phyloP scores from a whole-genome alignment of 2,329 filamentous ascomycete species.

The Plectosphaerella plurivora region DNA sequence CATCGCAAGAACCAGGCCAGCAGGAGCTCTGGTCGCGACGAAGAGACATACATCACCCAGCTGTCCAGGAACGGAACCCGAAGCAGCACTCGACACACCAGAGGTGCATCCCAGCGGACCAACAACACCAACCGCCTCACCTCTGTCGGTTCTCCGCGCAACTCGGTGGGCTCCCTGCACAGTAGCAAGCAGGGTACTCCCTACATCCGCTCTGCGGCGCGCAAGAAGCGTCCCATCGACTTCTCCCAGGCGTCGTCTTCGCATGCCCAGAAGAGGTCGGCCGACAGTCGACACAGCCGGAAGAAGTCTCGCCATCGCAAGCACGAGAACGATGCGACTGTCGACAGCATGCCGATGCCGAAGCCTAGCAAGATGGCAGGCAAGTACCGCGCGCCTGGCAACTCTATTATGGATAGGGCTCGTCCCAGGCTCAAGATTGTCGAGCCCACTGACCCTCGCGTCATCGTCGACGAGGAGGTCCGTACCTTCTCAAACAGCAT shows the following conservation, averaged over 20 bases:
- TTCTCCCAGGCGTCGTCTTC: slow-evolving; percentile 32
- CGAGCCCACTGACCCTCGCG: slow-evolving; percentile 8
- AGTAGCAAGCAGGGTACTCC: slow-evolving; percentile 39
- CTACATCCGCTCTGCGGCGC: slow-evolving; percentile 34
- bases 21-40: slow-evolving; percentile 15
- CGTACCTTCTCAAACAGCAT: slow-evolving; percentile 80
- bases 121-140: slow-evolving; percentile 21
- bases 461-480: slow-evolving; percentile 65
- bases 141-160: slow-evolving; percentile 20
- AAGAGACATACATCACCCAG: slow-evolving; percentile 17
- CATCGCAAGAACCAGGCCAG: slow-evolving; percentile 46
- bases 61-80: slow-evolving; percentile 27
- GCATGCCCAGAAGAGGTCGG: slow-evolving; percentile 34
- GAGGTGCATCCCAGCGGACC: slow-evolving; percentile 26
- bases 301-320: slow-evolving; percentile 14
- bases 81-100: slow-evolving; percentile 19
- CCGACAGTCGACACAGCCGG: slow-evolving; percentile 7
- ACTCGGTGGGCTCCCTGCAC: slow-evolving; percentile 45
- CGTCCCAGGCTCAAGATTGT: slow-evolving; percentile 18
- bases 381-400: slow-evolving; percentile 2
- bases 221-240: slow-evolving; percentile 49
- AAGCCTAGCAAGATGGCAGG: not conserved
- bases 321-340: slow-evolving; percentile 9
- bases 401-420: slow-evolving; percentile 9
- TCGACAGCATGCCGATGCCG: not conserved